These are phyloP conservation scores for Botrytis porri DNA, from an alignment of 2,329 filamentous ascomycete species.

Conservation along the genomic window DNA sequence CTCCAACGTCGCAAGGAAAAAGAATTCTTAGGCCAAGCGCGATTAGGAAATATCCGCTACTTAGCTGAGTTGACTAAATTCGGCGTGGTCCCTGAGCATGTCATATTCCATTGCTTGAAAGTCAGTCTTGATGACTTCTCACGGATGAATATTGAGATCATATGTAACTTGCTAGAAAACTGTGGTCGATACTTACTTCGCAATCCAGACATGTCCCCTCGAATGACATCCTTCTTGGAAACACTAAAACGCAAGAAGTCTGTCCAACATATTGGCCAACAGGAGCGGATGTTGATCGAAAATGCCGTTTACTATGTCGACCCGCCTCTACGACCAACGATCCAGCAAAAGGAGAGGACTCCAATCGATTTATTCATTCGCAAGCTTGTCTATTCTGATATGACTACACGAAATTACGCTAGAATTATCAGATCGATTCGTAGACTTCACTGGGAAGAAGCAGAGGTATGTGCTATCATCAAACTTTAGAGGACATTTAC, in stretches of 20 bases:
- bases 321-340: constrained; percentile 86
- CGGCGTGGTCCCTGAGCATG: constrained; percentile 94
- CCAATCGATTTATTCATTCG: constrained; percentile 90
- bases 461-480: constrained; percentile 55
- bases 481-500: background rate
- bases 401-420: constrained; percentile 91
- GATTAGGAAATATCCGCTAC: constrained; percentile 94
- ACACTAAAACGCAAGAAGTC: constrained; percentile 94
- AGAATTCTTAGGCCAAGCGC: constrained; percentile 91
- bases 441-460: constrained; percentile 95
- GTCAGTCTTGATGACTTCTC: constrained; percentile 97
- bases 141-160: constrained; percentile 98
- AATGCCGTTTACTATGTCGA: constrained; percentile 98
- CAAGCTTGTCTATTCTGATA: constrained; percentile 87
- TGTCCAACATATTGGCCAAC: constrained; percentile 89
- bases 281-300: constrained; percentile 96
- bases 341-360: constrained; percentile 93
- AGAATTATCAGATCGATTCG: constrained; percentile 93
- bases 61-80: constrained; percentile 97
- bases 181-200: constrained; percentile 92
- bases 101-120: constrained; percentile 98
- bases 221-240: constrained; percentile 92
- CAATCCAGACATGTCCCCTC: constrained; percentile 86
- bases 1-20: constrained; percentile 96
- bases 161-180: constrained; percentile 92